Base-by-base conservation (phyloP, 1,284 basidiomycete species). In the Lentinula novae-zelandiae region DNA sequence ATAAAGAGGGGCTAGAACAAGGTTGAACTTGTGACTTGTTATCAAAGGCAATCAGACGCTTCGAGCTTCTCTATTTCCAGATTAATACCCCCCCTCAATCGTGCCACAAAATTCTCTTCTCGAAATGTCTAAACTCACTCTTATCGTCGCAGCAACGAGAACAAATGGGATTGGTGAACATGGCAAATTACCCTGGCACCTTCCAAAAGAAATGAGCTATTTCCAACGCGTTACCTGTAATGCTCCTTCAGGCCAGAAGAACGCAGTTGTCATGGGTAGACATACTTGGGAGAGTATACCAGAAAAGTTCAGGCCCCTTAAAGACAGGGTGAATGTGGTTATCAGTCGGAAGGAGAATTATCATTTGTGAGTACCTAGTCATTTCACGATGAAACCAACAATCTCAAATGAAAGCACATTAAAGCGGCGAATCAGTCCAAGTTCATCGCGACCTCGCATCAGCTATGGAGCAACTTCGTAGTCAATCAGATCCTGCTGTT, bases 221-320 rank as follows among this genome's bases (percentile, higher is more conserved):
- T 99, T 99, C 73, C 89, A 91, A 17, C 82, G 83, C 52, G 87
- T 87, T 61, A 96, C 94, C 4, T 83, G 83, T 2, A 75, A 72
- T 52, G 84, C 89, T 48, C 83, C 85, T 22, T 75, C 81, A 62
- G 80, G 77, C 12, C 72, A 69, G 49, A 75, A 74, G 61, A 99
- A 99, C 73, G 87, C 85, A 1, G 89, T 98, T 40, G 78, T 99
- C 62, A 99, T 99, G 97, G 97, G 97, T 5, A 82, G 96, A 53
- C 96, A 94, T 69, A 98, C 95, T 17, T 99, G 97, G 97, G 93
- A 97, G 73, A 94, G 93, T 71, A 99, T 99, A 62, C 96, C 97
- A n/a, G 67, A 71, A 6, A 92, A 87, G 72, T 94, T 92, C 75
- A 83, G 92, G 63, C 97, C 97, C 2, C 79, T 99, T 31, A 79